Evolutionary conservation across 2,329 filamentous ascomycete genomes (phyloP).

Genomic region (Sordariomycetes sp.): DNA sequence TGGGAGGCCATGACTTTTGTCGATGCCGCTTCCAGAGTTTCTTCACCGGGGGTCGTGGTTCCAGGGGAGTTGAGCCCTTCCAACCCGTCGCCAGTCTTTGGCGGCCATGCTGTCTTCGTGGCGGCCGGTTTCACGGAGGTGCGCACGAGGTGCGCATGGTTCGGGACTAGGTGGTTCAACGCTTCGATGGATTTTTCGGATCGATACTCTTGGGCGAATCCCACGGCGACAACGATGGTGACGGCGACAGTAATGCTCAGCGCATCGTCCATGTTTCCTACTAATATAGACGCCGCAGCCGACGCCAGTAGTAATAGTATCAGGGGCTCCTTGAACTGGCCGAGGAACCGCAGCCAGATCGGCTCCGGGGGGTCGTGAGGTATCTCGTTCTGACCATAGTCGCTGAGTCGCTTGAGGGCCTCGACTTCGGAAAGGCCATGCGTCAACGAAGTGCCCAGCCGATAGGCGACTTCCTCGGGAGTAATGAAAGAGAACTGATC

Average conservation of each 20-base stretch:
- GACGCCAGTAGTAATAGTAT: conserved; percentile 87
- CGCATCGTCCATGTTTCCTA: conserved; percentile 91
- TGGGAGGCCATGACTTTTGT: conserved; percentile 77
- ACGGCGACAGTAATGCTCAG: conserved; percentile 92
- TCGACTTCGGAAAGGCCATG: conserved; percentile 72
- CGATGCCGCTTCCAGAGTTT: conserved; percentile 57
- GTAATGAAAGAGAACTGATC: conserved; percentile 55
- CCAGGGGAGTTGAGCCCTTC: conserved; percentile 18
- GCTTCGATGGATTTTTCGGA: conserved; percentile 97
- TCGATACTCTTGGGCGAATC: conserved; percentile 93
- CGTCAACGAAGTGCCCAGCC: conserved; percentile 68
- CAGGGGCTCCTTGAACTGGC: conserved; percentile 92
- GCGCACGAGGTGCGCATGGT: conserved; percentile 89
- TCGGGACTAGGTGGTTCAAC: conserved; percentile 83
- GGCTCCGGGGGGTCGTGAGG: conserved; percentile 89
- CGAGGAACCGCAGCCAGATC: conserved; percentile 85
- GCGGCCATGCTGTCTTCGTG: conserved; percentile 30
- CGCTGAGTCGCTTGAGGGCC: conserved; percentile 64
- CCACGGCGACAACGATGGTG: conserved; percentile 91
- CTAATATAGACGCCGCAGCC: conserved; percentile 73
- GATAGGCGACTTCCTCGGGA: conserved; percentile 64
- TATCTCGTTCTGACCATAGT: conserved; percentile 85
- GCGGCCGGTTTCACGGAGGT: conserved; percentile 20
- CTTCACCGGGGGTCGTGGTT: conserved; percentile 46
- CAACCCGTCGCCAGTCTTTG: conserved; percentile 22